These are phyloP conservation scores for Solanum etuberosum DNA, from an alignment of 257 asterid genomes.

Conservation along the genomic window DNA sequence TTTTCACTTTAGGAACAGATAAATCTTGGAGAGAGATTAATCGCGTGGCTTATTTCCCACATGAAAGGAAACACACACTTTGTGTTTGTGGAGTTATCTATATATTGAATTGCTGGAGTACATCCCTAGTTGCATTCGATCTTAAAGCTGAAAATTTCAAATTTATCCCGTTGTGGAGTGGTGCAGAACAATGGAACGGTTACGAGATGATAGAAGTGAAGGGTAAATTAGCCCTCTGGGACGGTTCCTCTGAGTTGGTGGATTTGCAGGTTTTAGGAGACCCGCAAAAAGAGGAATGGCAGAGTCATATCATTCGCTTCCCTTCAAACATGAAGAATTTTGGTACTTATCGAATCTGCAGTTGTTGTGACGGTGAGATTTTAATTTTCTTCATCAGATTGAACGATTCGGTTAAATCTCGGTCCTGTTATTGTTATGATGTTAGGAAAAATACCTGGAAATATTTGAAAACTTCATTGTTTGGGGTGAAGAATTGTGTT, in stretches of 20 bases:
- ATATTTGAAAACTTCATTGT: not conserved
- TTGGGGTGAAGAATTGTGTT: not conserved
- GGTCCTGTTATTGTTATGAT: not conserved
- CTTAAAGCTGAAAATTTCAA: not conserved
- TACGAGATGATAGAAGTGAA: not conserved
- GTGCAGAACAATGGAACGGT: not conserved
- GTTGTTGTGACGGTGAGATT: not conserved
- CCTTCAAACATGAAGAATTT: not conserved
- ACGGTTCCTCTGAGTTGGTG: accelerated
- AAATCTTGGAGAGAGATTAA: not conserved
- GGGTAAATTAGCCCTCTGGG: not conserved
- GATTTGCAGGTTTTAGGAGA: not conserved
- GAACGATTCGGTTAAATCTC: not conserved
- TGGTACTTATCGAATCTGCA: not conserved
- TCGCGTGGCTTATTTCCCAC: not conserved
- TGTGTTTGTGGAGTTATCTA: not conserved
- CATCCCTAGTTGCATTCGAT: not conserved
- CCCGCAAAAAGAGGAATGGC: not conserved
- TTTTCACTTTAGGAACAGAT: not conserved
- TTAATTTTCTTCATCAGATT: not conserved
- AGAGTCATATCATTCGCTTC: not conserved
- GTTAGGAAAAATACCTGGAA: not conserved
- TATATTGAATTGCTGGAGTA: not conserved
- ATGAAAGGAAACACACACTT: not conserved
- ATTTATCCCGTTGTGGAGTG: not conserved